Evolutionary conservation across 306 rosid genomes (phyloP).

Genomic region (Luffa aegyptiaca): DNA sequence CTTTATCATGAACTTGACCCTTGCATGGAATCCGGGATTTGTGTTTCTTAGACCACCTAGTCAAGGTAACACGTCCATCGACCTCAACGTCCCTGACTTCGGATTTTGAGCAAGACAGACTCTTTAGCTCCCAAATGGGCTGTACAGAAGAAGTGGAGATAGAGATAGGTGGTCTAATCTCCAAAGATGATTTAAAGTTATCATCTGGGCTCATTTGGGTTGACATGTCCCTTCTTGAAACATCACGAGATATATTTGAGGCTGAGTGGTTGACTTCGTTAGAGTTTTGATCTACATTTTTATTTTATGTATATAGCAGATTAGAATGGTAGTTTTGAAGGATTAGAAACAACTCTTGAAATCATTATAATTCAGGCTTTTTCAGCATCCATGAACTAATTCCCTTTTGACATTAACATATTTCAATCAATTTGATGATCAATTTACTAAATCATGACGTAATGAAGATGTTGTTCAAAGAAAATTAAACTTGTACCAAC

Average conservation of each 20-base stretch:
- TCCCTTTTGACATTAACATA: not conserved
- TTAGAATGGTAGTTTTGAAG: not conserved
- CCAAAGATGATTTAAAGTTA: conserved; percentile 61
- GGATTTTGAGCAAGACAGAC: conserved; percentile 41
- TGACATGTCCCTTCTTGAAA: conserved; percentile 95
- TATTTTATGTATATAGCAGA: not conserved
- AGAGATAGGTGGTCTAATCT: conserved; percentile 40
- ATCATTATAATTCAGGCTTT: not conserved
- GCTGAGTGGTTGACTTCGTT: conserved; percentile 57
- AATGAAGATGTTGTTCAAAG: not conserved
- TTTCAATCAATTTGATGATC: not conserved
- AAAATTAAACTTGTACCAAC: conserved; percentile 35
- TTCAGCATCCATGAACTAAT: not conserved
- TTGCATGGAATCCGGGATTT: conserved; percentile 56
- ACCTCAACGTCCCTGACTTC: conserved; percentile 88
- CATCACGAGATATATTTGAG: conserved; percentile 49
- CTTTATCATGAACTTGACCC: conserved; percentile 62
- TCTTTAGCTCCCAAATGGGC: conserved; percentile 40
- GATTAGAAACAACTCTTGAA: not conserved
- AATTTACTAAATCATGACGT: not conserved
- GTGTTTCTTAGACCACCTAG: conserved; percentile 95
- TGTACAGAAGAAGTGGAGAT: conserved; percentile 41
- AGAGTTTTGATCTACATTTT: conserved; percentile 39
- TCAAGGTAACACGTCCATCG: conserved; percentile 88
- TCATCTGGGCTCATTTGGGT: conserved; percentile 97